Evolutionary conservation across 75 land plant genomes (phyloP), one percentile per base, ranked within the genome.

Genomic region (Sequoiadendron giganteum): DNA sequence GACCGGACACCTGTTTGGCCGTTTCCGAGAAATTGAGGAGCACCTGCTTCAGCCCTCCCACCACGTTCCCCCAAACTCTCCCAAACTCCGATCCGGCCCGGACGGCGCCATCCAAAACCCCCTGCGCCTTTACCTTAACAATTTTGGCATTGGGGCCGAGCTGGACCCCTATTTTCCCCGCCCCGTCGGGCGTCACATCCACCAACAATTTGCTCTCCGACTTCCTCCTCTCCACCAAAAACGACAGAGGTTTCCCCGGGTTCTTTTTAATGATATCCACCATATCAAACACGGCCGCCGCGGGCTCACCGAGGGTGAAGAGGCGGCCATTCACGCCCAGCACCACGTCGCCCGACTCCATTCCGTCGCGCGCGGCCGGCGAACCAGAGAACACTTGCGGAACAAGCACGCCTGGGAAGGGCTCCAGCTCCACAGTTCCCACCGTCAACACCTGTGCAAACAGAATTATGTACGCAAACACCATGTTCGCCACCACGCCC

Each of bases 111-210:
- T 97, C 93, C 39, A 87, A 85, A 10, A 97, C 49, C 81, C 93
- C 89, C 45, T 54, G 87, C 0, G 99, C 90, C 55, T 86, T 91
- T 85, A 92, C 93, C 86, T 90, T 94, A 0, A 91, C 75, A 38
- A 93, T 65, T 45, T 89, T 92, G 8, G 92, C 88, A 85, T 97
- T 95, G 8, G 97, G 97, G 3, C 97, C 91, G 15, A 98, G 90
- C 88, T 98, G 99, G 21, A 97, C 99, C 25, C 99, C 99, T 70
- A 98, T 98, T 73, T 90, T 88, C 0, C 99, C 99, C 1, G 95
- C 89, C 9, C 99, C 97, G 84, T 98, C 99, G 1, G 99, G 99
- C 32, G 92, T 90, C 1, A 98, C 93, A 36, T 87, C 76, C 65
- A 97, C 91, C 13, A 90, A 2, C n/a, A 65, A 21, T 3, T 25